Conservation (phyloP, 2,329 filamentous ascomycete species). For the Juglanconis juglandina region DNA sequence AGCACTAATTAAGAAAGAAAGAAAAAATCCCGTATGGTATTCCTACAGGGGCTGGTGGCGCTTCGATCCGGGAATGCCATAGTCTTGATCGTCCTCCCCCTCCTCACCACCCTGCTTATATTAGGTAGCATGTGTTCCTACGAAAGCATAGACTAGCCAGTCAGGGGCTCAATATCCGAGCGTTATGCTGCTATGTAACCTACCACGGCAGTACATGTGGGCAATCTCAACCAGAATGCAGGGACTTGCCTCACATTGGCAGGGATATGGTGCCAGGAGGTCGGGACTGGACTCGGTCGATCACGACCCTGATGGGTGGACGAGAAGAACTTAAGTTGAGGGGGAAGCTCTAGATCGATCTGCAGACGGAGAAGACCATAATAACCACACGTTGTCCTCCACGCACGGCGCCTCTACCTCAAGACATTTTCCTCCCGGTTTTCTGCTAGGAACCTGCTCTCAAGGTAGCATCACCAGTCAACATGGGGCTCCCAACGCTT, state of each 20-base stretch:
- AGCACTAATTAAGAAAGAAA: background rate
- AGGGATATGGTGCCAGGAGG: background rate
- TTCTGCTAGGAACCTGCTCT: background rate
- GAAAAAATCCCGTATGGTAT: background rate
- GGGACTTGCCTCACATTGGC: background rate
- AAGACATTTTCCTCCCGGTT: too few relatives aligned
- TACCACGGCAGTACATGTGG: too few relatives aligned
- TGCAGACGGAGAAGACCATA: too few relatives aligned
- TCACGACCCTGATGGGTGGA: background rate
- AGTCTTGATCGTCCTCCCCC: too few relatives aligned
- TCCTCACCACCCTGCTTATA: too few relatives aligned
- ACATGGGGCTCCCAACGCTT: conserved; percentile 20
- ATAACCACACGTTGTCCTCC: too few relatives aligned
- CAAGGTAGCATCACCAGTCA: background rate
- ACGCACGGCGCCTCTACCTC: too few relatives aligned
- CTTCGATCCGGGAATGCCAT: too few relatives aligned
- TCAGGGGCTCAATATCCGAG: too few relatives aligned
- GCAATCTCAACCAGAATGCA: background rate
- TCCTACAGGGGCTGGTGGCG: background rate
- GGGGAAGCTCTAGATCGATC: background rate
- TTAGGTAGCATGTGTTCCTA: too few relatives aligned
- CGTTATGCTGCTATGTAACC: too few relatives aligned
- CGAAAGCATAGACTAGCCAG: too few relatives aligned
- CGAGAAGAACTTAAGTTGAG: background rate
- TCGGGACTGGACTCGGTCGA: background rate